These are phyloP conservation scores for Immersiella caudata DNA, from an alignment of 495 filamentous ascomycete genomes.

Conservation along the genomic window DNA sequence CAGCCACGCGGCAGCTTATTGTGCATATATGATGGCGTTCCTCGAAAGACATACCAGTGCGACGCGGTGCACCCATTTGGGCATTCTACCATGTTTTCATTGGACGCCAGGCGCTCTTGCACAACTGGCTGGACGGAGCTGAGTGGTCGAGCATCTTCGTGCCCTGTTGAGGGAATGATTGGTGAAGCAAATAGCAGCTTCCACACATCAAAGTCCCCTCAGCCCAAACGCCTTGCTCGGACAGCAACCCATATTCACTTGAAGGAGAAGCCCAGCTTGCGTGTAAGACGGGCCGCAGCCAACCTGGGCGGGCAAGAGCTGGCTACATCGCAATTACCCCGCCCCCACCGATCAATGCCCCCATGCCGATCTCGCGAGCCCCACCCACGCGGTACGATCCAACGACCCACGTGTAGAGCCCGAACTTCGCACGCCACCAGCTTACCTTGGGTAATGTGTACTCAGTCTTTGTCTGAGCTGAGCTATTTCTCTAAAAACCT, in stretches of 20 bases:
- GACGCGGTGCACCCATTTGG: neutral
- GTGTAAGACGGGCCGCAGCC: neutral
- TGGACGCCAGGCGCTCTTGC: neutral
- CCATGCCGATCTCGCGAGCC: neutral
- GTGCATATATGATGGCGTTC: neutral
- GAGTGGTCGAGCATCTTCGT: neutral
- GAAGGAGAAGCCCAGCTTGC: neutral
- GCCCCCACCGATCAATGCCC: neutral
- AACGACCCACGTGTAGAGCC: neutral
- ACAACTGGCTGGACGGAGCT: neutral
- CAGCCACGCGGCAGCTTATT: neutral
- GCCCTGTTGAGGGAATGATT: neutral
- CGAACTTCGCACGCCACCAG: neutral
- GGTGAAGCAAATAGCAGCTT: neutral
- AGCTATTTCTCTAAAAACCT: conserved; percentile 1
- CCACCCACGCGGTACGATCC: neutral
- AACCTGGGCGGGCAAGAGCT: neutral
- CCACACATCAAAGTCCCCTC: neutral
- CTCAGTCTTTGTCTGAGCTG: neutral
- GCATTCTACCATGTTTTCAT: neutral
- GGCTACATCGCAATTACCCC: neutral
- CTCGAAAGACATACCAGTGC: conserved; percentile 8
- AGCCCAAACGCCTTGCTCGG: neutral
- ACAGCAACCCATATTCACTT: neutral
- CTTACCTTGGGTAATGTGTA: conserved; percentile 11